Base-by-base conservation (phyloP, 164 flowering plant genomes). In the Macadamia integrifolia region DNA sequence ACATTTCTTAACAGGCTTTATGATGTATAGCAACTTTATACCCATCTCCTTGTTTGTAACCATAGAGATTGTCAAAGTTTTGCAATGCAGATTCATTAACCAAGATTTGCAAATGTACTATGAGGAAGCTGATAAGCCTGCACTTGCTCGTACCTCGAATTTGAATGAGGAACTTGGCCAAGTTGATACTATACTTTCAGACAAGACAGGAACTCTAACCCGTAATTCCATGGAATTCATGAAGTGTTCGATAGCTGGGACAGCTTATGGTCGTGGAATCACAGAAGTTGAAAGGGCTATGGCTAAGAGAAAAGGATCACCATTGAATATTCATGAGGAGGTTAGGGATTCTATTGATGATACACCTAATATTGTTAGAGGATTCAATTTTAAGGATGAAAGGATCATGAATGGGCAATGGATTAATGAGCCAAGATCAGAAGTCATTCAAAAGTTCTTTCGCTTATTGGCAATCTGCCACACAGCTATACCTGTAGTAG, bases 151-250 rank as follows among this genome's bases (percentile, higher is more conserved):
- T 12, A 94, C 98, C 6, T 94, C 98, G 30, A 94, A 94, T 71
- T 82, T 94, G 83, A 94, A 88, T 69, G 98, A 94, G 79, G 98
- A 94, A 75, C 93, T 94, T 69, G 98, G 98, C 46, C 98, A 92
- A 72, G 94, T 94, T 57, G 85, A 87, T 72, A 94, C 97, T 6
- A 86, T 94, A 65, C 91, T 94, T 60, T 94, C 98, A 28, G 98
- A 94, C 73, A 94, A 94, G 71, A 94, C 98, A 1, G 98, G 98
- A 55, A 94, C 98, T 50, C 72, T 94, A 72, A 94, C 98, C 12
- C 88, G 98, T 77, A 94, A 94, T 70, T 90, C 93, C 3, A 94
- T 94, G 98, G 98, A 94, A 74, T 94, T 94, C 72, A 71, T 92
- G 68, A 94, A 94, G 79, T 94, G 89, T 77, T 87, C 97, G n/a